phyloP scores from a whole-genome alignment of 2,329 filamentous ascomycete species.

The Cadophora gregata region DNA sequence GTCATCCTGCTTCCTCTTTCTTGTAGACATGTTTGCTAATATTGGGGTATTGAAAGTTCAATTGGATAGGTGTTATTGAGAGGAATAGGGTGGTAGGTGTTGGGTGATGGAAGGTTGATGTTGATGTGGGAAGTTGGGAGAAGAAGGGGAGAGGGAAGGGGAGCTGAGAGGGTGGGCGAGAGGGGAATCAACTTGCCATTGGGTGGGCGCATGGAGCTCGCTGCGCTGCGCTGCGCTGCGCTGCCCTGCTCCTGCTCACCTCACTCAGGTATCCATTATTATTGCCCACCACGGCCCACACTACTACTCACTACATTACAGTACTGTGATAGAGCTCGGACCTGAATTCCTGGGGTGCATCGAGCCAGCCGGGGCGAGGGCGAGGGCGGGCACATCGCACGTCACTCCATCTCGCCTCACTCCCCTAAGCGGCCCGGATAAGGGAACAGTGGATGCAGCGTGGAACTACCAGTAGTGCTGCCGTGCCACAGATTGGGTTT shows the following conservation, averaged over 20 bases:
- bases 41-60: neutral
- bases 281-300: too few relatives aligned
- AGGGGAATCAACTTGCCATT: slow-evolving; percentile 7
- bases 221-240: neutral
- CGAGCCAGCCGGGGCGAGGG: too few relatives aligned
- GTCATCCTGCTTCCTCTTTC: slow-evolving; percentile 42
- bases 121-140: slow-evolving; percentile 3
- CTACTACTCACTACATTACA: too few relatives aligned
- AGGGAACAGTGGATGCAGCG: slow-evolving; percentile 2
- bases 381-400: slow-evolving; percentile 4
- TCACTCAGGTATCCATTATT: too few relatives aligned
- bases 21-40: slow-evolving; percentile 32
- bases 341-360: slow-evolving; percentile 21
- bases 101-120: slow-evolving; percentile 3
- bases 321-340: slow-evolving; percentile 18
- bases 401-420: slow-evolving; percentile 8
- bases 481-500: slow-evolving; percentile 1
- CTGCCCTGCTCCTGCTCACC: too few relatives aligned
- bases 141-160: slow-evolving; percentile 7
- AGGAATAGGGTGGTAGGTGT: neutral
- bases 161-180: slow-evolving; percentile 10
- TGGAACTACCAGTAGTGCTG: neutral
- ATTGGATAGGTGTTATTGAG: neutral
- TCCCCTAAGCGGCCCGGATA: neutral
- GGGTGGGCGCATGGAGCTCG: slow-evolving; percentile 6